Evolutionary conservation across 129 eudicot species (phyloP), one percentile per base, ranked within the genome.

Genomic region (Cynara cardunculus): DNA sequence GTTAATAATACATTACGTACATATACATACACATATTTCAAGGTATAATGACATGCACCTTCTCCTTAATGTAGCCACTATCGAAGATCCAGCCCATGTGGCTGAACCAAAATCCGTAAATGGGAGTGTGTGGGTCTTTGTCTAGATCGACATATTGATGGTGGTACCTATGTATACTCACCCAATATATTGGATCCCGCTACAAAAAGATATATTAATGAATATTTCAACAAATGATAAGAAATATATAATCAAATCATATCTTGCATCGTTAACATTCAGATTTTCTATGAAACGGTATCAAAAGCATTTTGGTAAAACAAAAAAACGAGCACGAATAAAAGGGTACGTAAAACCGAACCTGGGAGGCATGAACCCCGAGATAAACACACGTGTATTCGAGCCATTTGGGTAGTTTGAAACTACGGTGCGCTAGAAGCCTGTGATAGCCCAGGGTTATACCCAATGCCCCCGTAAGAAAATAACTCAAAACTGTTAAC

Each of bases 101-200:
- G 74, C 98, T 91, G 62, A 89, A 94, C 98, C 98, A 94, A 87
- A 94, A 91, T 41, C 97, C 97, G 74, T 86, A 93, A 69, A 69
- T 79, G 24, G 98, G 97, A 68, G 92, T 91, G 69, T 94, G 98
- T 67, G 98, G 98, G 71, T 94, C 98, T 71, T 82, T 89, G 5
- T 90, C 96, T 11, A 88, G 53, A 41, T 94, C 98, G 78, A 91
- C 90, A 68, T 78, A 91, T 77, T 94, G 96, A 81, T 93, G 98
- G 75, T 93, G 97, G 83, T 85, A 88, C 49, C 98, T 87, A 39
- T 89, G 98, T 16, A 91, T 87, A 64, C 97, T 94, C 82, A 91
- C 98, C 98, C 97, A 94, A 37, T 86, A 91, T 84, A 94, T 94
- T 27, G 98, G 98, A 91, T 87, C 86, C 53, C 98, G 89, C 96